These are phyloP conservation scores for Cordyceps javanica DNA, from an alignment of 2,329 filamentous ascomycete species.

Conservation along the genomic window DNA sequence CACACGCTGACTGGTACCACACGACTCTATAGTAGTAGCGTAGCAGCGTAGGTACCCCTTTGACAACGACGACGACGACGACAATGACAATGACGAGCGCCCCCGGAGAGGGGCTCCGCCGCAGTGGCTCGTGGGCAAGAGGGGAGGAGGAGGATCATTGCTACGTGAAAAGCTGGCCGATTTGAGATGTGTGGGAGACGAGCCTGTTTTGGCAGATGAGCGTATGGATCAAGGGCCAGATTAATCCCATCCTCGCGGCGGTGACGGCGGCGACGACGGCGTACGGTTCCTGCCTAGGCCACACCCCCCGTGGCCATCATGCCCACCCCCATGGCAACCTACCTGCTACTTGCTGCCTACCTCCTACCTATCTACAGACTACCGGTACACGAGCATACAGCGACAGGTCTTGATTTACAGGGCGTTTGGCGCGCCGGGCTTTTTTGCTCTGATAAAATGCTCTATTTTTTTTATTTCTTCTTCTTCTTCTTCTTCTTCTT, in stretches of 20 bases:
- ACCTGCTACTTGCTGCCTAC: no score
- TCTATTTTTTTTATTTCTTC: background rate
- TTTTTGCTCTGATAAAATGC: background rate
- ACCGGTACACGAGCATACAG: no score
- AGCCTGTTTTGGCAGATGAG: no score
- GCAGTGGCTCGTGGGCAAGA: no score
- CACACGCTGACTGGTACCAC: background rate
- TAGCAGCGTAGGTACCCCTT: no score
- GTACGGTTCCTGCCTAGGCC: background rate
- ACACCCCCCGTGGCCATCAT: background rate
- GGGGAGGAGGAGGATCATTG: no score
- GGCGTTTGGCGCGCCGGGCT: background rate
- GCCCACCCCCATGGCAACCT: background rate
- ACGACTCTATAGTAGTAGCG: background rate
- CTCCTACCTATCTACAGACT: no score
- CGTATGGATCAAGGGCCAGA: no score
- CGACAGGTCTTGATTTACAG: constrained; percentile 3
- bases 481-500: no score
- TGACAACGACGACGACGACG: background rate
- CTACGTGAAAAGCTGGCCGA: background rate
- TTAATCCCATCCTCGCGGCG: background rate
- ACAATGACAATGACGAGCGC: background rate
- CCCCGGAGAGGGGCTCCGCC: background rate
- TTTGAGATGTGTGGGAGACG: no score
- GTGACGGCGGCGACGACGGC: background rate